Evolutionary conservation across 2,329 filamentous ascomycete species (phyloP).

Genomic region (Neofusicoccum parvum): DNA sequence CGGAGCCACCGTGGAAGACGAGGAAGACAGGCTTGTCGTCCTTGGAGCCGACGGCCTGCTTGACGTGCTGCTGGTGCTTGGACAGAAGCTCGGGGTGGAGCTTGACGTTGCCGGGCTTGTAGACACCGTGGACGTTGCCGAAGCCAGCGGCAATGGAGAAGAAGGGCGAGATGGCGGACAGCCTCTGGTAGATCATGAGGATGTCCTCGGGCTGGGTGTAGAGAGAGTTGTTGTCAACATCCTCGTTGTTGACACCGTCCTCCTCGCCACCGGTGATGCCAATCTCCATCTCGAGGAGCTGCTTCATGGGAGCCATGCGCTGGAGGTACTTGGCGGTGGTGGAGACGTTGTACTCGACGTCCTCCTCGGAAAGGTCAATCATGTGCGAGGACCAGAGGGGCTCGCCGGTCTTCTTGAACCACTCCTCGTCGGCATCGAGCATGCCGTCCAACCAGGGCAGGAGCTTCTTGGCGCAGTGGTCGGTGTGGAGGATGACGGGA

Average conservation of each 20-base stretch:
- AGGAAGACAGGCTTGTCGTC: conserved; percentile 96
- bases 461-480: conserved; percentile 99
- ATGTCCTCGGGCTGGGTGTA: conserved; percentile 99
- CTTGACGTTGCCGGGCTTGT: conserved; percentile 97
- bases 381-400: conserved; percentile 97
- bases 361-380: conserved; percentile 94
- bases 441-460: conserved; percentile 83
- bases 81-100: conserved; percentile 92
- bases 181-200: conserved; percentile 83
- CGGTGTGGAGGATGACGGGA: conserved; percentile 85
- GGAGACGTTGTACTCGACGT: conserved; percentile 84
- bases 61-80: conserved; percentile 94
- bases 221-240: conserved; percentile 92
- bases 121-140: conserved; percentile 98
- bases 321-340: conserved; percentile 93
- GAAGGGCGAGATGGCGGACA: conserved; percentile 83
- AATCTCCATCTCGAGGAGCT: conserved; percentile 99
- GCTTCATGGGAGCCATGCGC: conserved; percentile 93
- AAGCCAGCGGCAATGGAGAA: conserved; percentile 98
- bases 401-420: conserved; percentile 91
- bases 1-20: conserved; percentile 98
- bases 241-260: conserved; percentile 98
- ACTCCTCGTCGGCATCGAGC: conserved; percentile 88
- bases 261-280: conserved; percentile 97
- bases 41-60: conserved; percentile 71